Evolutionary conservation across 169 alveolate genomes (phyloP).

Genomic region (Cryptosporidium sp.): DNA sequence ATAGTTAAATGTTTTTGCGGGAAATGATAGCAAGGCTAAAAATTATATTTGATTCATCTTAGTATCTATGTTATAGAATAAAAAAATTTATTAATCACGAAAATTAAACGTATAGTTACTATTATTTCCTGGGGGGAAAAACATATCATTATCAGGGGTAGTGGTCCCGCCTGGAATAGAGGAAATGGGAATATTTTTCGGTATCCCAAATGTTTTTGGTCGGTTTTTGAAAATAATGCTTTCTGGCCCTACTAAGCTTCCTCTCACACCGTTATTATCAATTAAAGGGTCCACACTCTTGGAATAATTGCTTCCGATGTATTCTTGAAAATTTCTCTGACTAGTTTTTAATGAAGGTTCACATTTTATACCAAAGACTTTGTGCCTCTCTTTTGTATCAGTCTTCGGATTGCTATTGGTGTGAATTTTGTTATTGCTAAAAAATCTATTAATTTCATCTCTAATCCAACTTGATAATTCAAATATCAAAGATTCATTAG

Average conservation of each 20-base stretch:
- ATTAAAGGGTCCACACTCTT: conserved; percentile 32
- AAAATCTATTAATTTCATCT: neutral
- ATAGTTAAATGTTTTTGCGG: neutral
- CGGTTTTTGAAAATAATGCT: conserved; percentile 35
- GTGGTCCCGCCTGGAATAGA: conserved; percentile 47
- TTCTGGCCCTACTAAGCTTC: conserved; percentile 62
- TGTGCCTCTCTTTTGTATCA: neutral
- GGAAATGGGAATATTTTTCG: conserved; percentile 27
- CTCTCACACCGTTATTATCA: conserved; percentile 49
- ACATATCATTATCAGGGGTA: conserved; percentile 47
- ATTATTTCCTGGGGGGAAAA: conserved; percentile 57
- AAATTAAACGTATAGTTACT: neutral
- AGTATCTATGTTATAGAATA: neutral
- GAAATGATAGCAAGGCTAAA: neutral
- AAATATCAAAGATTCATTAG: neutral
- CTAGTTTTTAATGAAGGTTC: neutral
- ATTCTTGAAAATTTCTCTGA: neutral
- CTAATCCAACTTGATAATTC: neutral
- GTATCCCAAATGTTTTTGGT: neutral
- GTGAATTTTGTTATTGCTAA: neutral
- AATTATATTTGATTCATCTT: too few relatives aligned
- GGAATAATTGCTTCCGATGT: conserved; percentile 5
- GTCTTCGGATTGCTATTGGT: neutral
- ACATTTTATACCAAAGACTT: neutral
- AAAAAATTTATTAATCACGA: neutral